Evolutionary conservation across 208 protist genomes (phyloP), one percentile per base, ranked within the genome.

Genomic region (Porcisia hertigi): DNA sequence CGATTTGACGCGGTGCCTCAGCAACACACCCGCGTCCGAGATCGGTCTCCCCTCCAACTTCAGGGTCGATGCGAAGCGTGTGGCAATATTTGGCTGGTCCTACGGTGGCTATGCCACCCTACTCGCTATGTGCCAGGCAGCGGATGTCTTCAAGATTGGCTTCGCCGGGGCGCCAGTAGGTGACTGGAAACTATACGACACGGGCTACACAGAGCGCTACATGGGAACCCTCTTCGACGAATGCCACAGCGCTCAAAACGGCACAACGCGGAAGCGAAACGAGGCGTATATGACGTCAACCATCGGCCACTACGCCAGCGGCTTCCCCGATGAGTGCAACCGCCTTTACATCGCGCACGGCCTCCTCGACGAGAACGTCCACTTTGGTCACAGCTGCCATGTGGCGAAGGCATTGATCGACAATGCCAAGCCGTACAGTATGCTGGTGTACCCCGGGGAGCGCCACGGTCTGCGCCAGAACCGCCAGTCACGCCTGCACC

Each of bases 281-380:
- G 73, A 87, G 20, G 86, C 86, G 16, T 97, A 97, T 79, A 76
- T 82, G 69, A 86, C 81, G 53, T 84, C 83, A 30, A 84, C 81
- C 36, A 93, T 97, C 67, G 80, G 59, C 25, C 63, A 79, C 52
- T 95, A 94, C 80, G 87, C 84, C 49, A 57, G 72, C 5, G 82
- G 87, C 1, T 97, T 98, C 62, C 94, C 96, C 0, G 90, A 97
- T 64, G 92, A 96, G 47, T 79, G 88, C 52, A 89, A 97, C 78
- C 93, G 97, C 6, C 77, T 98, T 8, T 92, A 96, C 75, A 90
- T 98, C 63, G 88, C 97, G 0, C 96, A 98, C 84, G 97, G 97
- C 3, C 72, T 98, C 23, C 86, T 95, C 25, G 97, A 98, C 80
- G 97, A 98, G 74, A 98, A 98, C 87, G 97, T 98, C 43, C 96